Base-by-base conservation (phyloP, 805 yeast species). In the Candida silvicultrix region DNA sequence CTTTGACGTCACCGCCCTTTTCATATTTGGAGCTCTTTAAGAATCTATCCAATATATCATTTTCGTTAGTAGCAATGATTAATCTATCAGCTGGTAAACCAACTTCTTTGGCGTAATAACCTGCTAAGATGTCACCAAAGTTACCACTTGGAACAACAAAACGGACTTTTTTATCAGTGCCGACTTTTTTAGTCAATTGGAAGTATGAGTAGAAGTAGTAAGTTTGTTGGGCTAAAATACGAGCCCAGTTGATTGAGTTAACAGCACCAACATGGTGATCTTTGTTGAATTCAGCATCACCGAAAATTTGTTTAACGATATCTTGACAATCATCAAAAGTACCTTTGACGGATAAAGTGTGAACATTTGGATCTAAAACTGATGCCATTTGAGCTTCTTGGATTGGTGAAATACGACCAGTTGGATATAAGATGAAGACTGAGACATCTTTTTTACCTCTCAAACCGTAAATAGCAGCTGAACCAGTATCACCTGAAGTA, bases 351-450 rank as follows among this genome's bases (percentile, higher is more conserved):
- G 97, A 88, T 51, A 94, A 73, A 22, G 97, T 92, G 70, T 94
- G 98, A 38, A 94, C 97, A 60, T 94, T 94, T 44, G 79, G 69
- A 66, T 94, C 99, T 43, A 82, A 77, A 9, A 94, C 98, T 8
- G 98, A 89, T 46, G 99, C 87, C 99, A 94, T 94, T 70, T 94
- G 99, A 57, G 85, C 88, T 70, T 94, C 99, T 74, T 94, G 99
- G 53, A 94, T 85, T 38, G 97, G 97, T 32, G 98, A 90, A 47
- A 94, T 94, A 65, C 97, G 82, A 42, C 98, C 99, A 9, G 96
- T 88, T 59, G 99, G 99, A 63, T 92, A 94, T 58, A 94, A 71
- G 53, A 94, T 94, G 68, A 94, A 94, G 20, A 94, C 99, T 28
- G 95, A 85, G n/a, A 94, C 97, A 65, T 94, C 98, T 68, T 89